Evolutionary conservation across 306 rosid genomes (phyloP), one percentile per base, ranked within the genome.

Genomic region (Quercus berberidifolia): DNA sequence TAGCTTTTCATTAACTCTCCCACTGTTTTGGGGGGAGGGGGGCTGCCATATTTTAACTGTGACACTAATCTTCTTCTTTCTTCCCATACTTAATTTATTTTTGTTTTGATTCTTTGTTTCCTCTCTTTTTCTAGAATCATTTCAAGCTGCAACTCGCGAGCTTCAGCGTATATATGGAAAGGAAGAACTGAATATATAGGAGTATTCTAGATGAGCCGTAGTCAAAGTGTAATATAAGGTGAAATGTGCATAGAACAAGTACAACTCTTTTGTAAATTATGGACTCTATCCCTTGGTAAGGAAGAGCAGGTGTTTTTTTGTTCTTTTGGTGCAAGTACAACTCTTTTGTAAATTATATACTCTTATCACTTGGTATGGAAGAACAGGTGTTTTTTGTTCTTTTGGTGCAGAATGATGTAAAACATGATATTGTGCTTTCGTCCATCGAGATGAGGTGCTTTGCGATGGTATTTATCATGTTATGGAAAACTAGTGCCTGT

Each of bases 81-180:
- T 67, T 33, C 14, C 51, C 65, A 2, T 41, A 3, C 26, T 11
- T 5, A 19, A 65, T 7, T 52, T 64, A 20, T 65, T 62, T 43
- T 15, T 52, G 33, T 75, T 31, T 41, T 62, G 55, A 19, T 78
- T 76, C 63, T 77, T 71, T 71, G 33, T 25, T 49, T 77, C 31
- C 30, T 56, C 38, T 54, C 33, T 60, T 56, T 71, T 54, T 55
- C 56, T 92, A 94, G 96, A 92, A 89, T 92, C 97, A 67, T 94
- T 87, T 85, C 97, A 90, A 90, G 98, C 92, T 73, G 98, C 96
- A 74, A 90, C 94, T 4, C 87, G 92, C 0, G 97, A 94, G 88
- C 98, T 94, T 81, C 96, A 89, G 83, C 98, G 97, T 74, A 94
- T 94, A 59, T 94, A 94, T 60, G 98, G 97, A 76, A 92, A 90